These are phyloP conservation scores for Neurospora cerealis DNA, from an alignment of 495 filamentous ascomycete species.

Conservation along the genomic window DNA sequence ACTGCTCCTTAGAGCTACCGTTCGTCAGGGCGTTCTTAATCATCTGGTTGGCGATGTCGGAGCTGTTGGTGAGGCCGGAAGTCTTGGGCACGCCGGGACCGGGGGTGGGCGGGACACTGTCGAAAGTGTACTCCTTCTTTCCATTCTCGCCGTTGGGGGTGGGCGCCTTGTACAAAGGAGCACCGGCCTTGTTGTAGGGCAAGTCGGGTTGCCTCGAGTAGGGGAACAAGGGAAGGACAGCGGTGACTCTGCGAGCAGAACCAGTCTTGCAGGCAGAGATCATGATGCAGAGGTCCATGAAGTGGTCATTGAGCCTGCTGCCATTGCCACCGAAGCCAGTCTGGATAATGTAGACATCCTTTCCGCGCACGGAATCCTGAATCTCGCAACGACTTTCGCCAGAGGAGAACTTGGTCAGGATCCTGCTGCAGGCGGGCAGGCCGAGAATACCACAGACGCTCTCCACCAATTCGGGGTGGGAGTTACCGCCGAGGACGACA, in stretches of 20 bases:
- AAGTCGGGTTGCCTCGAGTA: slow-evolving; percentile 93
- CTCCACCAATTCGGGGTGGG: slow-evolving; percentile 80
- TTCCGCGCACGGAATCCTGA: slow-evolving; percentile 88
- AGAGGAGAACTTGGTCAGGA: slow-evolving; percentile 86
- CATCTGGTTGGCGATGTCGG: slow-evolving; percentile 58
- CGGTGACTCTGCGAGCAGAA: slow-evolving; percentile 83
- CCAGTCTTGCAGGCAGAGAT: slow-evolving; percentile 97
- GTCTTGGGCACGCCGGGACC: slow-evolving; percentile 56
- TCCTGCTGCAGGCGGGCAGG: slow-evolving; percentile 70
- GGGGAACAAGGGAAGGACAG: slow-evolving; percentile 89
- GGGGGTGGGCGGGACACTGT: slow-evolving; percentile 79
- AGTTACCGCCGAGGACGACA: slow-evolving; percentile 87
- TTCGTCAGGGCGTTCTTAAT: slow-evolving; percentile 27
- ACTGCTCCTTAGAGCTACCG: slow-evolving; percentile 9
- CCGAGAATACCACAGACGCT: slow-evolving; percentile 82
- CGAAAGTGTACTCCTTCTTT: slow-evolving; percentile 36
- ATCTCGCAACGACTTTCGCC: slow-evolving; percentile 94
- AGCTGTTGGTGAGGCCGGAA: slow-evolving; percentile 48
- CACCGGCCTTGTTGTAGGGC: slow-evolving; percentile 91
- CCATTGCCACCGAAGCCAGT: slow-evolving; percentile 47
- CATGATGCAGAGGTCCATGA: slow-evolving; percentile 93
- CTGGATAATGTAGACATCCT: slow-evolving; percentile 97
- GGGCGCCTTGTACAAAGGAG: slow-evolving; percentile 67
- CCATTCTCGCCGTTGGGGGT: slow-evolving; percentile 24
- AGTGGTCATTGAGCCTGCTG: slow-evolving; percentile 70